phyloP scores from a whole-genome alignment of 768 basidiomycete genomes.

The Pleurotus salmoneostramineus region DNA sequence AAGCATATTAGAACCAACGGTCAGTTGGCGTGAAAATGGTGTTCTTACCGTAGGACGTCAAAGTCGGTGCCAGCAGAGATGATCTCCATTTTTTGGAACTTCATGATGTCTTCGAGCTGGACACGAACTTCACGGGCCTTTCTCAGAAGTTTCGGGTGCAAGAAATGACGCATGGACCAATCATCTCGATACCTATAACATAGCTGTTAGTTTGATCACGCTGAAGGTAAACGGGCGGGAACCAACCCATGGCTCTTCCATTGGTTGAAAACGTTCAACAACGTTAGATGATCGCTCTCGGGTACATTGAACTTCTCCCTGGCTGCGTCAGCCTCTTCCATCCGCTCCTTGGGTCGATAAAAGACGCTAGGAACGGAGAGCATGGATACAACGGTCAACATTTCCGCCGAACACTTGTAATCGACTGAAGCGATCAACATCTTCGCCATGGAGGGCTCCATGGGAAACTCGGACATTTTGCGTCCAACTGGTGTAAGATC shows the following conservation, averaged over 20 bases:
- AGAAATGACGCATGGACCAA: slow-evolving; percentile 92
- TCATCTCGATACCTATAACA: slow-evolving; percentile 77
- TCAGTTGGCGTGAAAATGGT: not conserved
- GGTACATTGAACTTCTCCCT: slow-evolving; percentile 98
- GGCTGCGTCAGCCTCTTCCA: slow-evolving; percentile 97
- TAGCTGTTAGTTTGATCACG: slow-evolving; percentile 1
- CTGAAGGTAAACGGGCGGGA: not conserved
- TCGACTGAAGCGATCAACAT: slow-evolving; percentile 97
- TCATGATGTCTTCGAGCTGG: slow-evolving; percentile 99
- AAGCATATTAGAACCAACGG: not conserved
- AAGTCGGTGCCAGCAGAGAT: slow-evolving; percentile 93
- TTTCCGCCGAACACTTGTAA: slow-evolving; percentile 89
- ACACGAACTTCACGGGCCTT: slow-evolving; percentile 94
- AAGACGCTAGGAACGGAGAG: slow-evolving; percentile 97
- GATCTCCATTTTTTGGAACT: slow-evolving; percentile 94
- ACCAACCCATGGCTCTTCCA: slow-evolving; percentile 95
- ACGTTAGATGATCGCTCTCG: slow-evolving; percentile 94
- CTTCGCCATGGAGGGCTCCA: slow-evolving; percentile 99
- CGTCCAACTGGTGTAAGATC: slow-evolving; percentile 88
- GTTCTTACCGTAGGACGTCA: slow-evolving; percentile 68
- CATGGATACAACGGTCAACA: slow-evolving; percentile 99
- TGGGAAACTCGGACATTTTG: slow-evolving; percentile 99
- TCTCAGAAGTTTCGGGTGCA: slow-evolving; percentile 92
- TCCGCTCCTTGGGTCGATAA: slow-evolving; percentile 93
- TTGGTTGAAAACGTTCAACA: slow-evolving; percentile 95